Base-by-base conservation (phyloP, 306 rosid species). In the Gynostemma pentaphyllum region DNA sequence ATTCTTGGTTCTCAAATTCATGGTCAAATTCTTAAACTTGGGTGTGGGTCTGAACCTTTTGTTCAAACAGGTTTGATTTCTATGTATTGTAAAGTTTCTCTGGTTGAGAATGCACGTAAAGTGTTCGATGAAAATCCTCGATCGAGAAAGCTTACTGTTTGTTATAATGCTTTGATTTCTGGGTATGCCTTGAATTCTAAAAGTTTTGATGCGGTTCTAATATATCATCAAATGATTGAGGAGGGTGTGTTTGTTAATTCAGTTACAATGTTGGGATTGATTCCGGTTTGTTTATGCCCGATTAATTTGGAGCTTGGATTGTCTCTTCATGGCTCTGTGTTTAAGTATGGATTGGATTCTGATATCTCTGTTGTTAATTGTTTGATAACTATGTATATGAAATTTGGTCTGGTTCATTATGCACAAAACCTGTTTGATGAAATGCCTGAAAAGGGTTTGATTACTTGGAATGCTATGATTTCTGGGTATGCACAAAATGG, bases 401-500 rank as follows among this genome's bases (percentile, higher is more conserved):
- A 82, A 66, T 88, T 89, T 44, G 92, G 92, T 1, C 80, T 70
- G 53, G 72, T 85, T 48, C 68, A 71, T n/a, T 13, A 16, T 22
- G 95, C 90, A 5, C 81, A 82, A 28, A 37, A 36, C 1, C 7
- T 88, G 69, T 91, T 91, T 66, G 89, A 88, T 62, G 79, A 44
- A 49, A 82, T 88, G 81, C 66, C 66, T 9, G 81, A 57, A 4
- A 88, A 64, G 74, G 81, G 86, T 88, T 78, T 88, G 83, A 85
- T 87, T 64, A 63, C 89, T 53, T 88, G 98, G 96, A 91, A 91
- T 42, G 95, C 98, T 0, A 83, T 91, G 92, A 79, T 91, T 67
- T 85, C 92, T 23, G 96, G 98, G 66, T 91, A 82, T 2, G 82
- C 96, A 5, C 96, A 88, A 16, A 85, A 83, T 4, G 98, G 96